Evolutionary conservation across 495 filamentous ascomycete species (phyloP).

Genomic region (Hypoxylon lienhwacheense): DNA sequence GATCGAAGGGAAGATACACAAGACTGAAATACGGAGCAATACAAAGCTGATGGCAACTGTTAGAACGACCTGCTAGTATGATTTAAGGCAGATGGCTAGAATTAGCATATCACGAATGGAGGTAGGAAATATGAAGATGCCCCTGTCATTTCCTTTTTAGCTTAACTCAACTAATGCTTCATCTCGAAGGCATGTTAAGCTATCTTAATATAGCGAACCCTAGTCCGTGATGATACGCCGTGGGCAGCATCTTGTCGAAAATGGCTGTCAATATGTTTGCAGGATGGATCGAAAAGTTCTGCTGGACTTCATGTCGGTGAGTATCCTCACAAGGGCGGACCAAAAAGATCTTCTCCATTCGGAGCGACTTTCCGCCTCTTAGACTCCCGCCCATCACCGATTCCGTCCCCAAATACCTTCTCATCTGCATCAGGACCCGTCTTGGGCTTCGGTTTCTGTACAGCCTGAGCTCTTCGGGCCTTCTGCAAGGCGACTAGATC

Average conservation of each 20-base stretch:
- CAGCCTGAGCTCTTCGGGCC: constrained; percentile 46
- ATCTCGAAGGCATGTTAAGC: too few relatives aligned
- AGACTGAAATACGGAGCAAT: constrained; percentile 22
- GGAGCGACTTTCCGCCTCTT: constrained; percentile 65
- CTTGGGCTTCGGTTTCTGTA: constrained; percentile 50
- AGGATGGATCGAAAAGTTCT: not conserved
- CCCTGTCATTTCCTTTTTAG: not conserved
- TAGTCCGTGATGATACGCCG: not conserved
- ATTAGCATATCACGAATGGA: too few relatives aligned
- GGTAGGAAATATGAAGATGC: too few relatives aligned
- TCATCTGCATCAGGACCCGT: constrained; percentile 45
- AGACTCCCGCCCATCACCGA: constrained; percentile 40
- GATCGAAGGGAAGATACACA: constrained; percentile 13
- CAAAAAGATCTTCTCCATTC: constrained; percentile 60
- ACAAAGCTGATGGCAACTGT: too few relatives aligned
- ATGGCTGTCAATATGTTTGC: too few relatives aligned
- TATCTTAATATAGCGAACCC: not conserved
- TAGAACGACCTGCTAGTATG: too few relatives aligned
- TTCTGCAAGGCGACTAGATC: constrained; percentile 62
- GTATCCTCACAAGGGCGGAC: constrained; percentile 45
- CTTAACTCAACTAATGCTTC: too few relatives aligned
- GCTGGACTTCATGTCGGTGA: not conserved
- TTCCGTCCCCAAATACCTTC: constrained; percentile 45
- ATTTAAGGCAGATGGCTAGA: not conserved
- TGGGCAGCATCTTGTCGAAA: not conserved